A percentile compares a stretch with the other conserved stretches of the same genome.
phyloP scores from a whole-genome alignment of 164 flowering plant species.

The Magnolia changhungtana region DNA sequence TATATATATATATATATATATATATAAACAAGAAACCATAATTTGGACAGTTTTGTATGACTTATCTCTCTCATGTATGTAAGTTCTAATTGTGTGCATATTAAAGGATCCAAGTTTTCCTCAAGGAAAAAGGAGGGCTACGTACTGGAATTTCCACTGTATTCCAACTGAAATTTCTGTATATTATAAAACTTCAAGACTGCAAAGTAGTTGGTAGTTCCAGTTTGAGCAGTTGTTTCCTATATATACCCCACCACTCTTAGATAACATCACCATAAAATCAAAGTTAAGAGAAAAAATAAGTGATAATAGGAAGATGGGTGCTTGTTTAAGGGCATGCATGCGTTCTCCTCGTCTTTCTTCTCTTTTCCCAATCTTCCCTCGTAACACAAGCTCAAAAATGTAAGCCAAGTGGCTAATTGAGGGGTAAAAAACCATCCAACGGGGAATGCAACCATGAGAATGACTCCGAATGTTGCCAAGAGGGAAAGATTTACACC shows the following conservation, averaged over 20 bases:
- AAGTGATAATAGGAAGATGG: neutral
- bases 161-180: neutral
- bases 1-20: no score
- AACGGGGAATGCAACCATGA: constrained; percentile 5
- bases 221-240: neutral
- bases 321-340: no score
- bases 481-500: constrained; percentile 7
- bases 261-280: neutral
- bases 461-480: constrained; percentile 14
- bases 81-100: no score
- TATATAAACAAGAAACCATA: no score
- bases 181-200: neutral
- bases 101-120: no score
- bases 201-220: neutral
- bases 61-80: no score
- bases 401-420: constrained; percentile 13
- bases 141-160: no score
- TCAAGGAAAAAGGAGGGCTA: no score
- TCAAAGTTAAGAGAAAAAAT: neutral
- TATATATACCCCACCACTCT: neutral
- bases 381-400: neutral
- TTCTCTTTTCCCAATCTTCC: neutral
- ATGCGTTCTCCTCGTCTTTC: neutral
- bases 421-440: constrained; percentile 15
- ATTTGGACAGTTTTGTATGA: no score